Percentiles rank a stretch among this genome's conserved stretches.
Conservation (phyloP, 129 eudicot genomes). For the Tanacetum coccineum region DNA sequence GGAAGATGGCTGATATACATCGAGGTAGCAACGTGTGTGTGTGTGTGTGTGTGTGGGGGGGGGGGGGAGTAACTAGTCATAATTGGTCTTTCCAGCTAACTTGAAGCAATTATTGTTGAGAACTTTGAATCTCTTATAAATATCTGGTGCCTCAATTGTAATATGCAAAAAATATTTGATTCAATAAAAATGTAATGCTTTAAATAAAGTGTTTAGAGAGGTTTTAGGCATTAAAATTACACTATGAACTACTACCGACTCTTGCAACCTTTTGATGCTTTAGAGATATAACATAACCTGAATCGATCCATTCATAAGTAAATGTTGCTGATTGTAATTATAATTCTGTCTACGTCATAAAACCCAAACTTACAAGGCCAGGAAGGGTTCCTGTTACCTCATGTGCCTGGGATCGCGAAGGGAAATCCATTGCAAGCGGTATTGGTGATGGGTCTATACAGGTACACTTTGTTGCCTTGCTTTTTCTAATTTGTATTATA, state of each 20-base stretch:
- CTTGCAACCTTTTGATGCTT: not conserved
- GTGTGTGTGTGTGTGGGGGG: too few species aligned
- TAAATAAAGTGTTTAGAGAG: not conserved
- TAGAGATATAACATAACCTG: not conserved
- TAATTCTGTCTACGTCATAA: conserved; percentile 48
- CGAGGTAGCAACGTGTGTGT: too few species aligned
- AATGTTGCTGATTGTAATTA: conserved; percentile 11
- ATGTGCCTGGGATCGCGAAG: conserved; percentile 95
- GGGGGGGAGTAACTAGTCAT: too few species aligned
- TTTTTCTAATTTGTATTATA: not conserved
- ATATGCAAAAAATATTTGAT: too few species aligned
- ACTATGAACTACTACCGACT: not conserved
- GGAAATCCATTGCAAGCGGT: conserved; percentile 89
- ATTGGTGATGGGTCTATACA: conserved; percentile 98
- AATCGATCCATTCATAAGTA: not conserved
- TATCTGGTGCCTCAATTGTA: too few species aligned
- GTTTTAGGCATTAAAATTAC: not conserved
- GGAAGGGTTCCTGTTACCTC: conserved; percentile 97
- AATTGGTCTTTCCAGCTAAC: not conserved
- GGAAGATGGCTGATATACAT: too few species aligned
- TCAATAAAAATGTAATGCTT: not conserved
- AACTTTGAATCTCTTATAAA: too few species aligned
- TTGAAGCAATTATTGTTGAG: too few species aligned
- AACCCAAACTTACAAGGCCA: conserved; percentile 91
- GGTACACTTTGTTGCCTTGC: conserved; percentile 35